Percentiles rank a stretch among this genome's conserved stretches.
Evolutionary conservation across 2,329 filamentous ascomycete genomes (phyloP).

Genomic region (Colletotrichum sp.): DNA sequence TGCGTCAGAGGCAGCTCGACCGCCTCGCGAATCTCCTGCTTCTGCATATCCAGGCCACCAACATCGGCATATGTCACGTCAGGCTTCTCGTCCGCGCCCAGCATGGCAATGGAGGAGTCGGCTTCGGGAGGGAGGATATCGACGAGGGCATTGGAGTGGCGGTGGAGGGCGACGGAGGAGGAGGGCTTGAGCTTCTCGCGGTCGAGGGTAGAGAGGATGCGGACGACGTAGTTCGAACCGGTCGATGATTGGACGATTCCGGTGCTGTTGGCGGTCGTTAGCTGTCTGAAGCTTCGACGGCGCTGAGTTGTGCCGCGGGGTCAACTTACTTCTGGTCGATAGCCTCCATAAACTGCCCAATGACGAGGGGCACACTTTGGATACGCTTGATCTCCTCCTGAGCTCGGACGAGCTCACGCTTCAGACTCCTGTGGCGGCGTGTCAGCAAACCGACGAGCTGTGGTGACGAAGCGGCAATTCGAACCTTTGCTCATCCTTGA

Average conservation of each 20-base stretch:
- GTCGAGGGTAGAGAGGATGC: conserved; percentile 96
- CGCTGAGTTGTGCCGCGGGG: background rate
- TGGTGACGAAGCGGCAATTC: conserved; percentile 9
- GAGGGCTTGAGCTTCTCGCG: conserved; percentile 98
- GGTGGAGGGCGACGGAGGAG: conserved; percentile 95
- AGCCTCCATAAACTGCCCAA: conserved; percentile 99
- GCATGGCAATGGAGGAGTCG: conserved; percentile 98
- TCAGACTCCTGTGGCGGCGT: conserved; percentile 73
- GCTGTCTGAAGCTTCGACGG: background rate
- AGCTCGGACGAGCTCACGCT: conserved; percentile 94
- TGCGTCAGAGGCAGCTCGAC: conserved; percentile 96
- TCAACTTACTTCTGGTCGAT: conserved; percentile 92
- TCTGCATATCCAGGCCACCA: conserved; percentile 98
- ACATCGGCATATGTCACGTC: conserved; percentile 98
- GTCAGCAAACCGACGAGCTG: conserved; percentile 1
- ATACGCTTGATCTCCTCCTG: conserved; percentile 99
- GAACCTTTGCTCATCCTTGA: conserved; percentile 98
- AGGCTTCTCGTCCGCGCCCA: conserved; percentile 95
- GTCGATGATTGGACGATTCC: conserved; percentile 99
- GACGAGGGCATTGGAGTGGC: conserved; percentile 97
- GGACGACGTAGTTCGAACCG: conserved; percentile 98
- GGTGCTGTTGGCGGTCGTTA: conserved; percentile 65
- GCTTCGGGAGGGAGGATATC: conserved; percentile 99
- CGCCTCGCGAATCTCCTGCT: conserved; percentile 98
- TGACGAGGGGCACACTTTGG: conserved; percentile 96